These are phyloP conservation scores for Hypomontagnella submonticulosa DNA, from an alignment of 495 filamentous ascomycete genomes.

Conservation along the genomic window DNA sequence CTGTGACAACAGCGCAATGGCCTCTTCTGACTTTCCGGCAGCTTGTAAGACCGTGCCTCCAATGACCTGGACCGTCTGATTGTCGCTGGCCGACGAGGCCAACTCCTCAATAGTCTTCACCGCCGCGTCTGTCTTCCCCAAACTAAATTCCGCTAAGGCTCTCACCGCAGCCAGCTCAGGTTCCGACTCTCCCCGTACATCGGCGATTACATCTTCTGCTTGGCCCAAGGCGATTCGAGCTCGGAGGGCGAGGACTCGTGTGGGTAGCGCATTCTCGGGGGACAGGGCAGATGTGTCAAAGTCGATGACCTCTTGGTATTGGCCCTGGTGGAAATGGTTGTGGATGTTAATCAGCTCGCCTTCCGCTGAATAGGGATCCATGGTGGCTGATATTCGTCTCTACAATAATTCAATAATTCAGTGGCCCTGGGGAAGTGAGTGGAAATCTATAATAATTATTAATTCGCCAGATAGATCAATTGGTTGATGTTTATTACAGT, in stretches of 20 bases:
- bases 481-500: neutral
- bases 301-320: conserved; percentile 84
- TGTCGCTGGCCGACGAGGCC: conserved; percentile 71
- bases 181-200: conserved; percentile 70
- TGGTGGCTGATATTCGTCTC: conserved; percentile 51
- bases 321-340: conserved; percentile 93
- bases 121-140: conserved; percentile 70
- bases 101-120: conserved; percentile 72
- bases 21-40: conserved; percentile 83
- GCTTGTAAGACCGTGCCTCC: conserved; percentile 81
- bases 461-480: too few relatives aligned
- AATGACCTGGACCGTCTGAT: conserved; percentile 82
- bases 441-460: too few relatives aligned
- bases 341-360: conserved; percentile 96
- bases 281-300: conserved; percentile 82
- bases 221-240: conserved; percentile 84
- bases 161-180: conserved; percentile 83
- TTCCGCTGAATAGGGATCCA: conserved; percentile 96
- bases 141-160: conserved; percentile 75
- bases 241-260: conserved; percentile 82
- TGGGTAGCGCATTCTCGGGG: conserved; percentile 77
- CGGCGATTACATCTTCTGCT: conserved; percentile 73
- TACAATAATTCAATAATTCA: conserved; percentile 3
- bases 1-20: conserved; percentile 77
- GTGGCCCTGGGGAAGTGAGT: neutral